A percentile compares a stretch with the other conserved stretches of the same genome.
phyloP scores from a whole-genome alignment of 306 rosid species.

The Cucumis cinereus region DNA sequence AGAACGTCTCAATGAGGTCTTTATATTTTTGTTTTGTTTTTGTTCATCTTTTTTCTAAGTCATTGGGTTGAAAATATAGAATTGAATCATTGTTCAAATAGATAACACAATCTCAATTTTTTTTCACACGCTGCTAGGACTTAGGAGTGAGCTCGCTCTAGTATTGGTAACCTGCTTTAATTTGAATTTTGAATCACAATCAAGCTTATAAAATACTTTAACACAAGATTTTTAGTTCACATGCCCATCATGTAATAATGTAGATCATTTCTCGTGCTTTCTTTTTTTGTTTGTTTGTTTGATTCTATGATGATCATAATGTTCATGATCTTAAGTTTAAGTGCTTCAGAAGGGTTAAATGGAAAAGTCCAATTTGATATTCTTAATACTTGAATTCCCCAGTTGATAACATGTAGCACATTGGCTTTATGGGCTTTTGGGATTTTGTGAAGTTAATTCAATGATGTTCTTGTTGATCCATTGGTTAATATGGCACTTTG shows the following conservation, averaged over 20 bases:
- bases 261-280: background rate
- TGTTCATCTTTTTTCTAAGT: background rate
- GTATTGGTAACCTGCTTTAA: background rate
- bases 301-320: background rate
- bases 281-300: background rate
- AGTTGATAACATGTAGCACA: background rate
- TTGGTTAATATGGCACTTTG: background rate
- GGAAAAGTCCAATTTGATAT: background rate
- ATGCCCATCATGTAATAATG: background rate
- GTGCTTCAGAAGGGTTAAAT: background rate
- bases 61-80: background rate
- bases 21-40: background rate
- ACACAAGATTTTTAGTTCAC: background rate
- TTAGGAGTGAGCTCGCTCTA: background rate
- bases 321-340: background rate
- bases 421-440: background rate
- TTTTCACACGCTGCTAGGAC: background rate
- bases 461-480: background rate
- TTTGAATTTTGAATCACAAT: background rate
- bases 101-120: background rate
- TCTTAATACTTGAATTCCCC: background rate
- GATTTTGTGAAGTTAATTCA: background rate
- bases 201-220: background rate
- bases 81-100: background rate
- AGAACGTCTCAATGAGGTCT: conserved; percentile 95